These are phyloP conservation scores for Cladophialophora chaetospira DNA, from an alignment of 2,329 filamentous ascomycete genomes.

Conservation along the genomic window DNA sequence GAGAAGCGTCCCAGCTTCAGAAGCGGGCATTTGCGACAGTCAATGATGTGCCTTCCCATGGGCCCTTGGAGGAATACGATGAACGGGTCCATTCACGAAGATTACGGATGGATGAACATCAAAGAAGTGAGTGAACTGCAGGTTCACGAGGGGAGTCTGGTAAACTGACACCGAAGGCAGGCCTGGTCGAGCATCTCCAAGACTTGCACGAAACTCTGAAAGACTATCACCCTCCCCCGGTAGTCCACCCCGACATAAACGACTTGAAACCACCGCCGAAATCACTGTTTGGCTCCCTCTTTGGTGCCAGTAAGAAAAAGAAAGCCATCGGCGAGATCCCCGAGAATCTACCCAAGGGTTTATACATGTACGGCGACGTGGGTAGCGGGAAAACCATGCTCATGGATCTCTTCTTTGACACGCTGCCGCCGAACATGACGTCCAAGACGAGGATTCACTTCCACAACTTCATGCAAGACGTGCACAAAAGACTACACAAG, in stretches of 20 bases:
- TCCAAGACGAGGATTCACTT: conserved; percentile 95
- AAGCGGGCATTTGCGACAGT: conserved; percentile 27
- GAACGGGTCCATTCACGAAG: conserved; percentile 71
- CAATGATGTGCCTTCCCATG: conserved; percentile 40
- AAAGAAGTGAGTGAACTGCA: conserved; percentile 64
- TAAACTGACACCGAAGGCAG: conserved; percentile 46
- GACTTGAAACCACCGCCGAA: conserved; percentile 60
- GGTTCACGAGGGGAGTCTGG: not conserved
- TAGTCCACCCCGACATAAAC: conserved; percentile 76
- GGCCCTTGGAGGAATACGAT: conserved; percentile 88
- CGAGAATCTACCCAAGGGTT: conserved; percentile 74
- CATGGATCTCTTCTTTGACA: conserved; percentile 98
- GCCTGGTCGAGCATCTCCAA: conserved; percentile 85
- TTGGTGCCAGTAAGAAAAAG: conserved; percentile 51
- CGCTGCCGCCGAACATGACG: conserved; percentile 74
- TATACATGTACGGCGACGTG: conserved; percentile 96
- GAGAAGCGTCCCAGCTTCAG: not conserved
- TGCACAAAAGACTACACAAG: conserved; percentile 85
- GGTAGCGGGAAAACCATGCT: conserved; percentile 99
- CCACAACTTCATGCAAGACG: conserved; percentile 99
- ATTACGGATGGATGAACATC: conserved; percentile 84
- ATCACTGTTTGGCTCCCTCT: conserved; percentile 54
- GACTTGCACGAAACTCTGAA: conserved; percentile 81
- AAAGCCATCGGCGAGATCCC: conserved; percentile 59
- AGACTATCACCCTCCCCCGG: conserved; percentile 70